phyloP scores from a whole-genome alignment of 768 basidiomycete species.

The Pulveroboletus sp. region DNA sequence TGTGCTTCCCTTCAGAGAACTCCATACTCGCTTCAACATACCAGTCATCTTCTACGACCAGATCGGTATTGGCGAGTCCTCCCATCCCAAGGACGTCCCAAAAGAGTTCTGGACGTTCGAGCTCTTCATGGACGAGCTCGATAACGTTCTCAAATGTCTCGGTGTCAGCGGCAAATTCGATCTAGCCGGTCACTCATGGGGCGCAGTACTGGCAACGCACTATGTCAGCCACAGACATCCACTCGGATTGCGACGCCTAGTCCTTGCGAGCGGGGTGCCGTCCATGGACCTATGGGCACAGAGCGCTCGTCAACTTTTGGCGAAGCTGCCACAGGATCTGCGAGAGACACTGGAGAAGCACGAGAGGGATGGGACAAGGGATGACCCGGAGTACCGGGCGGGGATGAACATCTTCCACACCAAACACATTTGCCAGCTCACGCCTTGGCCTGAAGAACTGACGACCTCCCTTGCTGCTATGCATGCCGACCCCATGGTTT shows the following conservation, averaged over 20 bases:
- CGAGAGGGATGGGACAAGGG: constrained; percentile 32
- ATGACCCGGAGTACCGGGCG: constrained; percentile 31
- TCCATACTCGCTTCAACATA: constrained; percentile 27
- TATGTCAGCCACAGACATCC: constrained; percentile 38
- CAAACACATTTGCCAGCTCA: constrained; percentile 32
- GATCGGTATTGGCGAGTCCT: constrained; percentile 43
- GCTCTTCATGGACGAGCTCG: constrained; percentile 51
- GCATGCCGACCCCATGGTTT: constrained; percentile 31
- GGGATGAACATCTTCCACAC: constrained; percentile 27
- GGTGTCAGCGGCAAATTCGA: constrained; percentile 38
- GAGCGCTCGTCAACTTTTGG: constrained; percentile 24
- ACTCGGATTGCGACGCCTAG: constrained; percentile 32
- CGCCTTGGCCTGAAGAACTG: constrained; percentile 34
- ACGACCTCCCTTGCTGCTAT: constrained; percentile 18
- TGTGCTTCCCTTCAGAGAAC: constrained; percentile 35
- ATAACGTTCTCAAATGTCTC: constrained; percentile 42
- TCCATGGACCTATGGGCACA: constrained; percentile 27
- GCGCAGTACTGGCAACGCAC: constrained; percentile 45
- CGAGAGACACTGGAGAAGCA: constrained; percentile 27
- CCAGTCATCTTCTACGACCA: constrained; percentile 51
- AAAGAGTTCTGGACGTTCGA: constrained; percentile 41
- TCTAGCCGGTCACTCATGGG: constrained; percentile 55
- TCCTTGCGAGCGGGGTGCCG: constrained; percentile 31
- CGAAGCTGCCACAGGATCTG: constrained; percentile 25
- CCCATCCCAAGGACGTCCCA: constrained; percentile 30